Conservation (phyloP, 148 eudicot species). For the Rhododendron simsii region DNA sequence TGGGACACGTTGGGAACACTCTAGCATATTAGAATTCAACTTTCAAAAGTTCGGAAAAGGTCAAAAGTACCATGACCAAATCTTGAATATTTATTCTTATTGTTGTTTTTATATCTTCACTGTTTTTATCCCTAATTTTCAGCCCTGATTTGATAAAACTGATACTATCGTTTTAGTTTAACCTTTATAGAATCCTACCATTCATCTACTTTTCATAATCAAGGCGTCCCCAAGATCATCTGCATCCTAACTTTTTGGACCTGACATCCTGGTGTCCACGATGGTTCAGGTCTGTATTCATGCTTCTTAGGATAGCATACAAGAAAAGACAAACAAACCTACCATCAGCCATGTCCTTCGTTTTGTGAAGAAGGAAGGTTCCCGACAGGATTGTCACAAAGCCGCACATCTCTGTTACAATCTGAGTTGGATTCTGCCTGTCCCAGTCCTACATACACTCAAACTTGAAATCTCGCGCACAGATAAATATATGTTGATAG, state of each 20-base stretch:
- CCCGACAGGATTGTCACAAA: slow-evolving; percentile 85
- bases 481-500: neutral
- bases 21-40: neutral
- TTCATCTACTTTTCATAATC: neutral
- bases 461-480: neutral
- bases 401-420: slow-evolving; percentile 86
- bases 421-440: slow-evolving; percentile 73
- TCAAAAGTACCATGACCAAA: neutral
- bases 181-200: neutral
- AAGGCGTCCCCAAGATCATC: slow-evolving; percentile 7
- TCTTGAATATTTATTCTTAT: neutral
- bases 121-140: neutral
- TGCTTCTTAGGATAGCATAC: neutral
- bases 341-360: slow-evolving; percentile 77
- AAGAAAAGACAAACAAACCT: slow-evolving; percentile 1
- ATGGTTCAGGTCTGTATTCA: neutral
- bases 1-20: neutral
- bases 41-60: neutral
- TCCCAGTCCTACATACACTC: slow-evolving; percentile 66
- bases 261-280: neutral
- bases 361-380: slow-evolving; percentile 87
- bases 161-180: neutral
- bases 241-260: slow-evolving; percentile 50
- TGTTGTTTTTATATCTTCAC: neutral
- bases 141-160: neutral